Conservation (phyloP, 2,329 filamentous ascomycete species). For the Fusarium continuum region DNA sequence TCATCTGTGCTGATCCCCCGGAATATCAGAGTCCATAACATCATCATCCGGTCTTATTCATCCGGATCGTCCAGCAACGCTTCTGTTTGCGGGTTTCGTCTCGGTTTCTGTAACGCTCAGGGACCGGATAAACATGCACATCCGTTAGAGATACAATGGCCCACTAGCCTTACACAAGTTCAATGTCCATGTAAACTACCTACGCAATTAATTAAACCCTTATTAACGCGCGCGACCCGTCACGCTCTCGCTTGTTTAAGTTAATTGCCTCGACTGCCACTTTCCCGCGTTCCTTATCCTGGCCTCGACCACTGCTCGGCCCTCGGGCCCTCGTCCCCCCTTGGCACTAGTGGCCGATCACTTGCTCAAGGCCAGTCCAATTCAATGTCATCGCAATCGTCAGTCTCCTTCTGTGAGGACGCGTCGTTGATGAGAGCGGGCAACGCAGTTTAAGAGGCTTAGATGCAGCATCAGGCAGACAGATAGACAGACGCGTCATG, state of each 20-base stretch:
- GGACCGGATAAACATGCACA: neutral
- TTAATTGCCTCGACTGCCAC: conserved; percentile 8
- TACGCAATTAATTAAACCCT: conserved; percentile 1
- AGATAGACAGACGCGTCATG: neutral
- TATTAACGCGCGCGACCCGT: neutral
- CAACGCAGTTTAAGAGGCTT: conserved; percentile 10
- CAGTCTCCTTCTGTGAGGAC: neutral
- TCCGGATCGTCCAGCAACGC: conserved; percentile 18
- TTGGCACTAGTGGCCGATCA: conserved; percentile 39
- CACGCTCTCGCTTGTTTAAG: conserved; percentile 11
- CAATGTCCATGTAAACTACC: too few species aligned
- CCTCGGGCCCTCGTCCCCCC: conserved; percentile 30
- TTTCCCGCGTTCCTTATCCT: conserved; percentile 26
- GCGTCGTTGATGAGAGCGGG: conserved; percentile 3
- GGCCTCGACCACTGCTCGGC: conserved; percentile 33
- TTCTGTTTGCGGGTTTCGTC: conserved; percentile 28
- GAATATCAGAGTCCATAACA: conserved; percentile 13
- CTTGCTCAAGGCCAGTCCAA: conserved; percentile 20
- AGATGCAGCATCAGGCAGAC: neutral
- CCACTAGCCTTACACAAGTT: too few species aligned
- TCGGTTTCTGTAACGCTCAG: conserved; percentile 14
- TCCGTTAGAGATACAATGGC: too few species aligned
- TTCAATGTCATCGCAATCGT: conserved; percentile 13
- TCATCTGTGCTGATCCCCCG: conserved; percentile 31
- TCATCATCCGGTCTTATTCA: conserved; percentile 7